phyloP scores from a whole-genome alignment of 768 basidiomycete genomes.

The Macrolepiota dolichaula region DNA sequence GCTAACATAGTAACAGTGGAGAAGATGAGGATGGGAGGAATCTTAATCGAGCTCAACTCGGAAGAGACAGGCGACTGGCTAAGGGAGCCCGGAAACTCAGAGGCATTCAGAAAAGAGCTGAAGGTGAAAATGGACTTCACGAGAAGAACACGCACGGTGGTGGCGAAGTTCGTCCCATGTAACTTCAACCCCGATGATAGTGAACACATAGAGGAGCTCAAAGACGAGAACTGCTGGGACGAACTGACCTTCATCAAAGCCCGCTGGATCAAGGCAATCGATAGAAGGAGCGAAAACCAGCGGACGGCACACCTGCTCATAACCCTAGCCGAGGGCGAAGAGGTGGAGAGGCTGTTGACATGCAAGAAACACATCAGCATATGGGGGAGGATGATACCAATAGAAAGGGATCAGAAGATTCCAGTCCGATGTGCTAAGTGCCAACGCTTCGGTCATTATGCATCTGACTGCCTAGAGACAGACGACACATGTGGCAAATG shows the following conservation, averaged over 20 bases:
- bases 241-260: neutral
- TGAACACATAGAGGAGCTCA: neutral
- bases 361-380: neutral
- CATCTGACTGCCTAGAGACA: neutral
- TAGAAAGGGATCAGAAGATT: neutral
- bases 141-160: neutral
- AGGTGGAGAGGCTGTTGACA: neutral
- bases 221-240: neutral
- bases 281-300: neutral
- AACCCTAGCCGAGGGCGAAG: neutral
- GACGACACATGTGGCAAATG: neutral
- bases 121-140: neutral
- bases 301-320: neutral
- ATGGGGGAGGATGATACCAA: neutral
- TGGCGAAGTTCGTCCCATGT: neutral
- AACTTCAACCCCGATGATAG: neutral
- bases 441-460: neutral
- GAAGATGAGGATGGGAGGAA: neutral
- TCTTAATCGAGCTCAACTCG: neutral
- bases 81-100: neutral
- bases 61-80: neutral
- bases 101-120: neutral
- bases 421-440: neutral
- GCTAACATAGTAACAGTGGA: neutral
- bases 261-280: neutral